Evolutionary conservation across 2,329 filamentous ascomycete genomes (phyloP), one percentile per base, ranked within the genome.

Genomic region (Aspergillus sp.): DNA sequence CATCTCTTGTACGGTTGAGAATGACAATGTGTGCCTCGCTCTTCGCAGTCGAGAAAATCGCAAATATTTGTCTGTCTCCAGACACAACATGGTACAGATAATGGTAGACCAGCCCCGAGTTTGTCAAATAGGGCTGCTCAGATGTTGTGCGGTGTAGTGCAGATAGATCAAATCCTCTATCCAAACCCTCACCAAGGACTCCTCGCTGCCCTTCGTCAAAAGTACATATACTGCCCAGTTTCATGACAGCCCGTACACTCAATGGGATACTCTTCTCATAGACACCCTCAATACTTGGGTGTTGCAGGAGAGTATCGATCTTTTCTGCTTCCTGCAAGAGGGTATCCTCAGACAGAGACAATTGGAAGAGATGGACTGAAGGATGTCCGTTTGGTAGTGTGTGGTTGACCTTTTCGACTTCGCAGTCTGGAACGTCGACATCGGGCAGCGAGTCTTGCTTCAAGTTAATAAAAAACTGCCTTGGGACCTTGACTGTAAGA

Each of bases 231-330:
- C 88, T 96, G 34, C 93, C 94, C 1, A 99, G 74, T 54, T 93
- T 87, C 7, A 99, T 78, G 29, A 98, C 79, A 4, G 91, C 93
- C 33, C 91, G 81, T 38, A 95, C 79, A 50, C 88, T 88, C 5
- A 97, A 74, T 1, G 94, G 90, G 1, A 99, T 77, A 53, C 95
- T 86, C 58, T 86, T 91, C 70, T 98, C 94, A 60, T 99, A 99
- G 10, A 98, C 90, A 28, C 94, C 94, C 67, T 98, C 93, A 2
- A 98, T 88, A 64, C 90, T 95, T 0, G 90, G 82, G 61, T 98
- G 90, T 50, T 91, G 90, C 71, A 96, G 91, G 1, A 97, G 73
- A 27, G 85, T 70, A 2, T 85, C 82, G 48, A 97, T 85, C 61
- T 90, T 94, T 49, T 90, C 85, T 0, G 85, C 77, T 64, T 97